phyloP scores from a whole-genome alignment of 177 flowering plant species.

The Telopea speciosissima region DNA sequence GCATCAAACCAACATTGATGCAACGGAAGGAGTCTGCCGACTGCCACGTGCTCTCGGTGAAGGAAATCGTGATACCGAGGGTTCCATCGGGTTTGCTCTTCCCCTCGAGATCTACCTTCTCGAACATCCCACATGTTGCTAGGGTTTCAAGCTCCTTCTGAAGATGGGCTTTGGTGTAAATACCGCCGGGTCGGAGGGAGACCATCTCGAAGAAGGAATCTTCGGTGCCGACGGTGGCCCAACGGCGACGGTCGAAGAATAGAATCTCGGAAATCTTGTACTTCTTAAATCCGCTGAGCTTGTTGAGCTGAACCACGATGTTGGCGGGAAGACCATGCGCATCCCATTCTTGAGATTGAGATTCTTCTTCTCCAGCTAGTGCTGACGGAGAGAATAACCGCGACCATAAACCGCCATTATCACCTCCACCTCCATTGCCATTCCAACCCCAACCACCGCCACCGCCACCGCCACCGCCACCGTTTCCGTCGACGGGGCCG shows the following conservation, averaged over 20 bases:
- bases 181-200: conserved; percentile 65
- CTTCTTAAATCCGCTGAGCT: conserved; percentile 76
- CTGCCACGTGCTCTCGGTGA: conserved; percentile 81
- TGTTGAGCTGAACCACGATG: conserved; percentile 58
- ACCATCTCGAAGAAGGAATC: conserved; percentile 98
- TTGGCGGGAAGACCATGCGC: conserved; percentile 87
- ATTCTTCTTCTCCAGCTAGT: conserved; percentile 46
- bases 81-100: conserved; percentile 84
- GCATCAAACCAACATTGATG: conserved; percentile 87
- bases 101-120: conserved; percentile 78
- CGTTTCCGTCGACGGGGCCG: conserved; percentile 8
- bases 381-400: conserved; percentile 42
- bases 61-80: conserved; percentile 48
- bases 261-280: conserved; percentile 82
- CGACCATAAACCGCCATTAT: conserved; percentile 41
- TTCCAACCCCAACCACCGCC: conserved; percentile 34
- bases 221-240: conserved; percentile 47
- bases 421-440: conserved; percentile 26
- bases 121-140: conserved; percentile 93
- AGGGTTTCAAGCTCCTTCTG: conserved; percentile 86
- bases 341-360: conserved; percentile 59
- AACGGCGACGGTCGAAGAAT: conserved; percentile 50
- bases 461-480: conserved; percentile 33
- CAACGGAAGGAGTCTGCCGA: conserved; percentile 71
- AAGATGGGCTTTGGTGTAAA: conserved; percentile 73